These are phyloP conservation scores for Candida orba DNA, from an alignment of 805 yeast species.

Conservation along the genomic window DNA sequence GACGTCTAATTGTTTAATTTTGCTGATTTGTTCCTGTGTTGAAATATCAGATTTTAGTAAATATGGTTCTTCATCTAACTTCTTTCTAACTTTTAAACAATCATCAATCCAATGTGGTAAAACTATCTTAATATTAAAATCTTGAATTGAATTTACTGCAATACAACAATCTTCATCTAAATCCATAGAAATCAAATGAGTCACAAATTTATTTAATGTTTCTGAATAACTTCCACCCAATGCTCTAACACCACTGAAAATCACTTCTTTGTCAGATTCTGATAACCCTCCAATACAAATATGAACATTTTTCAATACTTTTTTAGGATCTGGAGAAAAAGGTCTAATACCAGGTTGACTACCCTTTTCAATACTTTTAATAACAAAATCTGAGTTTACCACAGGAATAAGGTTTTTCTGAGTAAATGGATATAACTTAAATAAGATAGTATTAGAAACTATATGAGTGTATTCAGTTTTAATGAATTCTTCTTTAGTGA, in stretches of 20 bases:
- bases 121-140: constrained; percentile 48
- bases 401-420: constrained; percentile 54
- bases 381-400: constrained; percentile 56
- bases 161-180: constrained; percentile 51
- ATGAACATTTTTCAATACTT: constrained; percentile 53
- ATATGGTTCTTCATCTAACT: constrained; percentile 48
- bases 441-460: constrained; percentile 44
- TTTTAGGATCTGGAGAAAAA: constrained; percentile 67
- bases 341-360: constrained; percentile 44
- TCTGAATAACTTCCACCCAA: constrained; percentile 74
- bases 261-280: constrained; percentile 54
- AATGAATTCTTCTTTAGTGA: constrained; percentile 17
- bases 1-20: constrained; percentile 12
- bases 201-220: constrained; percentile 56
- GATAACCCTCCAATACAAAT: constrained; percentile 55
- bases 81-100: constrained; percentile 47
- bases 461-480: constrained; percentile 35
- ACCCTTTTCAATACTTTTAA: constrained; percentile 34
- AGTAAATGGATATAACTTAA: constrained; percentile 34
- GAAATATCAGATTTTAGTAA: constrained; percentile 17
- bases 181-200: constrained; percentile 65
- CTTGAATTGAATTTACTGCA: constrained; percentile 37
- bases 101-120: constrained; percentile 76
- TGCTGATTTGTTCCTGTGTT: constrained; percentile 4
- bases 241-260: constrained; percentile 56